Evolutionary conservation across 2,329 filamentous ascomycete species (phyloP), one percentile per base, ranked within the genome.

Genomic region (Clathrospora elynae): DNA sequence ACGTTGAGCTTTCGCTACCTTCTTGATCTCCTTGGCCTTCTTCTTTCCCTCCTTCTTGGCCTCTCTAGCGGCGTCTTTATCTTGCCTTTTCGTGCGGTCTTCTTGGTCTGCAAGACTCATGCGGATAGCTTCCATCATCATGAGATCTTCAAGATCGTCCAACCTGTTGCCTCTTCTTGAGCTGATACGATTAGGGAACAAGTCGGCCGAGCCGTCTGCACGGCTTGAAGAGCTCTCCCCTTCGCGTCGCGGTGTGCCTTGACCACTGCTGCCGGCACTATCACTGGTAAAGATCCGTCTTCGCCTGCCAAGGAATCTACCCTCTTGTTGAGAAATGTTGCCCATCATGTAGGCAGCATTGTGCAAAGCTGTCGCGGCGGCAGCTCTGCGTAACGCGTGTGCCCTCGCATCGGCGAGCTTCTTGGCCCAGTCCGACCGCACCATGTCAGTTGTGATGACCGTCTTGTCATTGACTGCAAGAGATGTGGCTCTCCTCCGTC

Each of bases 81-180:
- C 88, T 34, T 87, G 85, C 61, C 89, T 93, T 32, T 82, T 86
- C 56, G 90, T 87, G n/a, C 92, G 82, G 28, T 97, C 92, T 61
- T 97, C 92, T 67, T 99, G 93, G 1, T 89, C 86, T 0, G 87
- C 90, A n/a, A 99, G 76, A 33, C 90, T 96, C 19, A 96, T 71
- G 25, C 93, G 80, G 33, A 99, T 95, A 0, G 93, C 93, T 68
- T 99, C 93, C 78, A 93, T 90, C 77, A 97, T 90, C 93, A 99
- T 99, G 76, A 99, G 88, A 34, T 96, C 92, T 67, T 99, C 93
- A 0, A 97, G 78, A 57, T 97, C 91, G 14, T 95, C 89, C 64
- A 95, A 83, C 19, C 89, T 55, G 34, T 65, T 79, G 42, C 71
- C 80, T 49, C 82, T 74, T 46, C 84, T 73, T 23, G 79, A 80